Base-by-base conservation (phyloP, 1,139 yeast species). In the Suhomyces bokatorum region DNA sequence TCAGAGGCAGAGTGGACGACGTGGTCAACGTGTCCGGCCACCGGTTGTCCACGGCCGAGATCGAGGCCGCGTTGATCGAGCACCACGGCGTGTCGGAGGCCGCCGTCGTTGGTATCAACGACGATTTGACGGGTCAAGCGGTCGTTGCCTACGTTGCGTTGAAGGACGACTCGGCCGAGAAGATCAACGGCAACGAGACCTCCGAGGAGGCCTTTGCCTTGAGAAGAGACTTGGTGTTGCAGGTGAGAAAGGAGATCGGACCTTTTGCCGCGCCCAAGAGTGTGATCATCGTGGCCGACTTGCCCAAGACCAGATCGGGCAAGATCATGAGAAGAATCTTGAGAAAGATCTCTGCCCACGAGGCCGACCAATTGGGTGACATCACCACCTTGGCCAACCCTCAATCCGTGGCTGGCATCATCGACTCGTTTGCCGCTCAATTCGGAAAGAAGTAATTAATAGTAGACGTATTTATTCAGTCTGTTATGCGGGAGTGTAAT, bases 231-330 rank as follows among this genome's bases (percentile, higher is more conserved):
- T 80, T 95, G 58, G 75, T 90, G 48, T 70, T 91, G 70, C 90
- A 85, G 60, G 97, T 93, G 42, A 85, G 99, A 75, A 85, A 86
- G 64, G 89, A 85, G 63, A 93, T 93, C 65, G 99, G 99, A 45
- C 99, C 99, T 45, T 93, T 93, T 70, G 99, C 99, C 36, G 96
- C 98, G 47, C 99, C 99, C 67, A 91, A 91, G 74, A 77, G 87
- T 37, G 91, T 91, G 45, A 81, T 91, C 52, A 75, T 90, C 51
- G 97, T 93, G 45, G 80, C 78, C 48, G 99, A 93, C 63, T 81
- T 93, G 68, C 99, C 99, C 69, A 91, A 90, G 81, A 93, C 99
- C 30, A 83, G 99, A 75, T 89, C 97, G 27, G 99, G 99, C 61
- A 93, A 93, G 80, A 91, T 93, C 67, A 91, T 93, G 96, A 87